Conservation (phyloP, 441 rosid species). For the Bruguiera hainesii region DNA sequence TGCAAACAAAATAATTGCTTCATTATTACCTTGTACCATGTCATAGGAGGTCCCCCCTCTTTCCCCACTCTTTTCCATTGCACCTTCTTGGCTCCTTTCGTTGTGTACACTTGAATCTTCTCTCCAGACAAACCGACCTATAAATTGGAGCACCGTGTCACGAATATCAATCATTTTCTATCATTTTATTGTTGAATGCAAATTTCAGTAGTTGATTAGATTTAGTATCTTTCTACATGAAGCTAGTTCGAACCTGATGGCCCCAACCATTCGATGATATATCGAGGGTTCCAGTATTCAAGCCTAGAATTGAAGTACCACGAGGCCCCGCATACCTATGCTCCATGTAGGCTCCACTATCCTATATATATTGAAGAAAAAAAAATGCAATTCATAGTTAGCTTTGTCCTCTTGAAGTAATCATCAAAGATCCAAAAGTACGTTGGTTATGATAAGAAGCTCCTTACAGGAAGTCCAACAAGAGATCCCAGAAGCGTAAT, state of each 20-base stretch:
- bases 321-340: slow-evolving; percentile 66
- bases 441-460: neutral
- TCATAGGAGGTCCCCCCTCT: slow-evolving; percentile 27
- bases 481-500: slow-evolving; percentile 38
- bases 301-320: slow-evolving; percentile 47
- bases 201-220: neutral
- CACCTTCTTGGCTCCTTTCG: slow-evolving; percentile 38
- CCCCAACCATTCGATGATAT: slow-evolving; percentile 52
- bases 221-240: neutral
- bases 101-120: slow-evolving; percentile 27
- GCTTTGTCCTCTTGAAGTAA: slow-evolving; percentile 36
- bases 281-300: slow-evolving; percentile 74
- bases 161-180: neutral
- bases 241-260: slow-evolving; percentile 39
- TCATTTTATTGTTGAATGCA: neutral
- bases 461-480: slow-evolving; percentile 62
- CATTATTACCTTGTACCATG: slow-evolving; percentile 61
- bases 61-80: slow-evolving; percentile 35
- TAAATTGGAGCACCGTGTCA: slow-evolving; percentile 1
- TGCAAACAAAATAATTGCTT: neutral
- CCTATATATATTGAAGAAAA: slow-evolving; percentile 32
- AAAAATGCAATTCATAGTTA: neutral
- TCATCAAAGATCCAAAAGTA: neutral
- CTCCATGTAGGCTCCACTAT: slow-evolving; percentile 80
- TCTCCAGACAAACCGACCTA: slow-evolving; percentile 57